phyloP scores from a whole-genome alignment of 2,329 filamentous ascomycete species.

The Alternaria atra region DNA sequence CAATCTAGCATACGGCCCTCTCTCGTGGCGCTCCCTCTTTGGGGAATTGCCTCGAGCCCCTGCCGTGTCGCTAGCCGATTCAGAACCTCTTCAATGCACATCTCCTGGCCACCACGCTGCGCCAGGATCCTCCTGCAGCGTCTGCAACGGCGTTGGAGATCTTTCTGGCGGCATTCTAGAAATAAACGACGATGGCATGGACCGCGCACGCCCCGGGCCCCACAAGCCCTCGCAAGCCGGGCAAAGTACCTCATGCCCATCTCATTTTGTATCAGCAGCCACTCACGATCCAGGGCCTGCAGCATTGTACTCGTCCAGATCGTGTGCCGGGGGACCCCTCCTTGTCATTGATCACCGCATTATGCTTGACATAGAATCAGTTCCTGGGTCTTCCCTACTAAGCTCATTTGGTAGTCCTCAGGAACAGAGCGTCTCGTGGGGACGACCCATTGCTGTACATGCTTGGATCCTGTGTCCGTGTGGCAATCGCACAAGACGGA shows the following conservation, averaged over 20 bases:
- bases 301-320: constrained; percentile 52
- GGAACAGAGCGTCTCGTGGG: constrained; percentile 56
- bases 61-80: constrained; percentile 45
- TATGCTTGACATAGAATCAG: constrained; percentile 56
- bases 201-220: constrained; percentile 35
- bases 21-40: constrained; percentile 47
- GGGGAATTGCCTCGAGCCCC: constrained; percentile 42
- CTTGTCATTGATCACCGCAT: constrained; percentile 56
- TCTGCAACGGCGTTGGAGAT: constrained; percentile 54
- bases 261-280: constrained; percentile 53
- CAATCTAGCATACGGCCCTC: constrained; percentile 46
- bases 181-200: constrained; percentile 50
- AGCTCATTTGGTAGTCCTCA: constrained; percentile 53
- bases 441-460: constrained; percentile 49
- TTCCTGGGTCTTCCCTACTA: constrained; percentile 53
- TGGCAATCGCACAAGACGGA: constrained; percentile 53
- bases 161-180: constrained; percentile 54
- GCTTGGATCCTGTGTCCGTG: constrained; percentile 54
- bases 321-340: constrained; percentile 48
- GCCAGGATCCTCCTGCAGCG: constrained; percentile 48
- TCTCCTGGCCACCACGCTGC: constrained; percentile 48
- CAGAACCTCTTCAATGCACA: constrained; percentile 45
- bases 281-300: constrained; percentile 50
- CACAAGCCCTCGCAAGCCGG: constrained; percentile 41
- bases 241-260: constrained; percentile 43